phyloP scores from a whole-genome alignment of 225 moss, liverwort and hornwort species.

The Physcomitrellopsis africana region DNA sequence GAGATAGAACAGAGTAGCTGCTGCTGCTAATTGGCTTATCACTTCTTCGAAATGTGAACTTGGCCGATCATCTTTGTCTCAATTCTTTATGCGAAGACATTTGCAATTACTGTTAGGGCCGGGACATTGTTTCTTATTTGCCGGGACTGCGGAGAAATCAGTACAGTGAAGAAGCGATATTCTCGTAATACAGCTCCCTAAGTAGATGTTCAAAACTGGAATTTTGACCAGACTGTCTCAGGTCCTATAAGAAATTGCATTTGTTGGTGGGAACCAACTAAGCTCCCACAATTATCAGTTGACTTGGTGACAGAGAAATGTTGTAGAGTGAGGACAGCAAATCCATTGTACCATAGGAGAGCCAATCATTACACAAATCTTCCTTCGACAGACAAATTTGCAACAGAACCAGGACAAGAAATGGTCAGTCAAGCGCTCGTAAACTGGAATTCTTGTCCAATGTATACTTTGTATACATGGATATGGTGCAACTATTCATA shows the following conservation, averaged over 20 bases:
- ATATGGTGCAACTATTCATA: conserved; percentile 24
- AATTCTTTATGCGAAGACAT: too few species aligned
- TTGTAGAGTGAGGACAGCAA: neutral
- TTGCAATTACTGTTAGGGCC: too few species aligned
- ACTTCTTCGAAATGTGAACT: too few species aligned
- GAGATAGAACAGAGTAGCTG: too few species aligned
- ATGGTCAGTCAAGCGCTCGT: conserved; percentile 22
- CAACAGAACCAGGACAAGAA: conserved; percentile 5
- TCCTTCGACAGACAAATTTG: neutral
- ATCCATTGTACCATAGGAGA: neutral
- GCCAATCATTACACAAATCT: conserved; percentile 1
- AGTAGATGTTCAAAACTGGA: too few species aligned
- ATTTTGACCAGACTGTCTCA: neutral
- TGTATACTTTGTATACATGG: conserved; percentile 22
- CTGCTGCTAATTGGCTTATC: too few species aligned
- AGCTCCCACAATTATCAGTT: neutral
- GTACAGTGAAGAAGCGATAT: too few species aligned
- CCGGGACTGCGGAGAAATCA: too few species aligned
- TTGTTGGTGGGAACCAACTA: neutral
- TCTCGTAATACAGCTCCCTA: too few species aligned
- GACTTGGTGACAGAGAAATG: neutral
- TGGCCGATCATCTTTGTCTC: too few species aligned
- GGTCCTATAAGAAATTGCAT: neutral
- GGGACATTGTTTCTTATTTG: too few species aligned
- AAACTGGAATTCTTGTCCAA: conserved; percentile 9